A percentile compares a stretch with the other conserved stretches of the same genome.
Conservation (phyloP, 768 basidiomycete species). For the Boletellus sp. region DNA sequence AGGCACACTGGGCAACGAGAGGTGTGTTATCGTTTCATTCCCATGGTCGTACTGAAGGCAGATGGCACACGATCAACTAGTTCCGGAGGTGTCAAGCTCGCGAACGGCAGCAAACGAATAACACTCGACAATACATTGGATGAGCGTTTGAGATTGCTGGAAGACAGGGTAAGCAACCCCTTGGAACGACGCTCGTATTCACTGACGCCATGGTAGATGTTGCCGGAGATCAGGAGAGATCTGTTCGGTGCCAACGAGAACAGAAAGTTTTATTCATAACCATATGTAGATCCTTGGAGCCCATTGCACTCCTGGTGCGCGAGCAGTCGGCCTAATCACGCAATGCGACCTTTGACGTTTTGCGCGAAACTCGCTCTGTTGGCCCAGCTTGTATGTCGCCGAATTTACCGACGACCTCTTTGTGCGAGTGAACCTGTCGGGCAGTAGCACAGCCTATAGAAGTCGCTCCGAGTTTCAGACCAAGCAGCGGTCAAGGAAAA, state of each 20-base stretch:
- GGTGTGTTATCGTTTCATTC: conserved; percentile 40
- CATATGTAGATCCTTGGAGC: not conserved
- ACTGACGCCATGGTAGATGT: conserved; percentile 61
- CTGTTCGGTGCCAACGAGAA: conserved; percentile 90
- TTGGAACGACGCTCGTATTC: not conserved
- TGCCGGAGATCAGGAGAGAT: conserved; percentile 88
- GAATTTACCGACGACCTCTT: too few relatives aligned
- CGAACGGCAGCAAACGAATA: conserved; percentile 71
- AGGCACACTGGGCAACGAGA: conserved; percentile 59
- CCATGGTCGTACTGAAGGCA: not conserved
- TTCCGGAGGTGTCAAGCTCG: conserved; percentile 81
- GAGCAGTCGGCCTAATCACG: not conserved
- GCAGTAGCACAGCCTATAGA: too few relatives aligned
- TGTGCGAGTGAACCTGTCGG: too few relatives aligned
- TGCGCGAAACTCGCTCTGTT: too few relatives aligned
- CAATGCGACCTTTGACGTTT: not conserved
- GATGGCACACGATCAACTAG: conserved; percentile 33
- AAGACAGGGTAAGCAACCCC: conserved; percentile 69
- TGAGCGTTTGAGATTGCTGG: conserved; percentile 82
- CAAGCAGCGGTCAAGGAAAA: too few relatives aligned
- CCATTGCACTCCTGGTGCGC: not conserved
- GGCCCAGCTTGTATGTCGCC: too few relatives aligned
- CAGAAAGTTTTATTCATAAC: conserved; percentile 81
- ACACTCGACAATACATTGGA: conserved; percentile 93
- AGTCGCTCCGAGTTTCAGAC: too few relatives aligned